Conservation (phyloP, 2,329 filamentous ascomycete species). For the Ilyonectria robusta region DNA sequence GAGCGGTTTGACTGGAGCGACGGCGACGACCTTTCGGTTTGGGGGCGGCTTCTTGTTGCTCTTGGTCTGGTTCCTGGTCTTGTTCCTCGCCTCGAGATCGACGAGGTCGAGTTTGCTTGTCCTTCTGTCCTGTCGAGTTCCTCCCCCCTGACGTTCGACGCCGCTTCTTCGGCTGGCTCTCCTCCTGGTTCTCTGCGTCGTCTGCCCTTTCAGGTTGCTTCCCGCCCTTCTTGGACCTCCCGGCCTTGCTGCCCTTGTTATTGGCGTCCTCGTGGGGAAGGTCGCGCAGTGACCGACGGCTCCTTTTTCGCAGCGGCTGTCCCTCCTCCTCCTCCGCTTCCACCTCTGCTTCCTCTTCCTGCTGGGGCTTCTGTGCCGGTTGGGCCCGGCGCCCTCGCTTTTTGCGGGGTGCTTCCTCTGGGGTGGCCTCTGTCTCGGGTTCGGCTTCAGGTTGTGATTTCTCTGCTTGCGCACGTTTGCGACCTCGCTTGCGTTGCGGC, state of each 20-base stretch:
- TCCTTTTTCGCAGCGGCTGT: slow-evolving; percentile 29
- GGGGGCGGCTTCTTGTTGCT: slow-evolving; percentile 18
- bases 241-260: slow-evolving; percentile 36
- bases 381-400: slow-evolving; percentile 30
- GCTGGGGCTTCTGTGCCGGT: slow-evolving; percentile 9
- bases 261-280: slow-evolving; percentile 26
- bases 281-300: slow-evolving; percentile 39
- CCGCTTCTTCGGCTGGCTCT: slow-evolving; percentile 33
- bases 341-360: slow-evolving; percentile 22
- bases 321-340: slow-evolving; percentile 11
- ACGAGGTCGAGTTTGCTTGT: not conserved
- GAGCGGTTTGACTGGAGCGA: slow-evolving; percentile 36
- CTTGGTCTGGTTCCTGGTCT: slow-evolving; percentile 26
- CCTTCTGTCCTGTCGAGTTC: slow-evolving; percentile 12
- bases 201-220: slow-evolving; percentile 20
- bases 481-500: slow-evolving; percentile 34
- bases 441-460: slow-evolving; percentile 23
- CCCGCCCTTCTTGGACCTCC: slow-evolving; percentile 29
- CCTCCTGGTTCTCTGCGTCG: slow-evolving; percentile 25
- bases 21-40: slow-evolving; percentile 30
- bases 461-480: slow-evolving; percentile 28
- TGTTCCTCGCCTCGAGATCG: slow-evolving; percentile 16
- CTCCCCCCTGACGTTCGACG: slow-evolving; percentile 28
- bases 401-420: slow-evolving; percentile 30
- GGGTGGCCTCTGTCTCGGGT: not conserved